phyloP scores from a whole-genome alignment of 2,329 filamentous ascomycete genomes.

The Escovopsis sp. region DNA sequence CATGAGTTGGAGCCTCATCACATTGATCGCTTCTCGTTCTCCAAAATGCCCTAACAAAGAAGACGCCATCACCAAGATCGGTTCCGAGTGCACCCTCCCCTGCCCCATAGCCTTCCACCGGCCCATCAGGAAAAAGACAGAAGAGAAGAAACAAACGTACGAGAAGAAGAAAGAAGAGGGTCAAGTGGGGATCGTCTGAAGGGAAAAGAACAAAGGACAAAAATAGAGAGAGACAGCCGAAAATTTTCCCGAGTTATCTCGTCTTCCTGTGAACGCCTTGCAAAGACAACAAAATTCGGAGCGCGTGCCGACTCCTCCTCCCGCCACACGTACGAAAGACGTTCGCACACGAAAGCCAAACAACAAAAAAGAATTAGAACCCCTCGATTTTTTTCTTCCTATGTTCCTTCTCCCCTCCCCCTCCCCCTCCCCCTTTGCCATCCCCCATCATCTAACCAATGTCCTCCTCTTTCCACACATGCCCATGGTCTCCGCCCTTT shows the following conservation, averaged over 20 bases:
- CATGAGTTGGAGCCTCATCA: too few species aligned
- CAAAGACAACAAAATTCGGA: slow-evolving; percentile 15
- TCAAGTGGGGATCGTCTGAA: slow-evolving; percentile 2
- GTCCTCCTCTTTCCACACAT: too few species aligned
- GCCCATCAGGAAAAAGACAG: too few species aligned
- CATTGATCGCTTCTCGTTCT: too few species aligned
- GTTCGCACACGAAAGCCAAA: slow-evolving; percentile 8
- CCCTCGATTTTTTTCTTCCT: slow-evolving; percentile 1
- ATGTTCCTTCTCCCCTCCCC: neutral
- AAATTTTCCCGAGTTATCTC: slow-evolving; percentile 8
- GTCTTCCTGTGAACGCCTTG: slow-evolving; percentile 18
- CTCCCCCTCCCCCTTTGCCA: neutral
- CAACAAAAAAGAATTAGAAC: neutral
- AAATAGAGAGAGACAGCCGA: slow-evolving; percentile 11
- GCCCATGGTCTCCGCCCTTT: neutral
- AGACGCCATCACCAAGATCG: too few species aligned
- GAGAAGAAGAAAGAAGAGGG: slow-evolving; percentile 7
- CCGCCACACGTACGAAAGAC: slow-evolving; percentile 6
- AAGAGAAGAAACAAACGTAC: too few species aligned
- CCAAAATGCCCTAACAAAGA: too few species aligned
- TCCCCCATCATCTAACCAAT: too few species aligned
- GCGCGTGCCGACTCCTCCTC: neutral
- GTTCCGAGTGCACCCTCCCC: too few species aligned
- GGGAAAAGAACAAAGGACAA: slow-evolving; percentile 9
- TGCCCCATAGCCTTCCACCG: too few species aligned